phyloP scores from a whole-genome alignment of 2,329 filamentous ascomycete species.

The Xylaria sp. region DNA sequence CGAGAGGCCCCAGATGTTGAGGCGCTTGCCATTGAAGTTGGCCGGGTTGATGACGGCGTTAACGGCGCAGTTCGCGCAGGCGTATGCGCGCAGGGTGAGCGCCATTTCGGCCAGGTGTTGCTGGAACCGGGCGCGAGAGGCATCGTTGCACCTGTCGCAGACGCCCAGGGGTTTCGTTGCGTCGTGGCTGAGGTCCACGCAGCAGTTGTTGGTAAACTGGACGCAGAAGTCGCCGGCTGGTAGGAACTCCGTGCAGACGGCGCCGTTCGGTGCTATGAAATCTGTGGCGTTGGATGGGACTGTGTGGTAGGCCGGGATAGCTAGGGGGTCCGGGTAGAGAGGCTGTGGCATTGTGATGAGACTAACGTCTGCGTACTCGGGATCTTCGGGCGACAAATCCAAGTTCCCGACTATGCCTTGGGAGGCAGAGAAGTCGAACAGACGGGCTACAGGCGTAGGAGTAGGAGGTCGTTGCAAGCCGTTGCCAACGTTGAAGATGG shows the following conservation, averaged over 20 bases:
- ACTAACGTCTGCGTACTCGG: background rate
- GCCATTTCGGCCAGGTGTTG: constrained; percentile 11
- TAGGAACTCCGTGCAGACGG: background rate
- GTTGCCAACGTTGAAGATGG: background rate
- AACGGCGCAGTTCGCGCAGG: constrained; percentile 30
- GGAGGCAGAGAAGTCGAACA: background rate
- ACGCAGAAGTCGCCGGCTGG: background rate
- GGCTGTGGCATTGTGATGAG: background rate
- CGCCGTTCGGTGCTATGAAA: background rate
- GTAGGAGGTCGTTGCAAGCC: background rate
- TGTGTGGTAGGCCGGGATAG: background rate
- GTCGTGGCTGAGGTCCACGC: constrained; percentile 21
- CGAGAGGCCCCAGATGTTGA: constrained; percentile 29
- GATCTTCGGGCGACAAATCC: background rate
- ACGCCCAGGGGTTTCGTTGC: constrained; percentile 1
- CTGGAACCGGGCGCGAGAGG: constrained; percentile 20
- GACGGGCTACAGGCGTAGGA: background rate
- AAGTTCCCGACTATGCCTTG: background rate
- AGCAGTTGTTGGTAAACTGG: background rate
- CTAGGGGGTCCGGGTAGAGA: background rate
- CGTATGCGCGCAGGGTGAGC: constrained; percentile 27
- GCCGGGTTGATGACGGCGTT: background rate
- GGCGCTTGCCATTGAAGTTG: constrained; percentile 13
- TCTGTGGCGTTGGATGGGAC: background rate
- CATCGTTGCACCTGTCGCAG: constrained; percentile 29